Base-by-base conservation (phyloP, 1,284 basidiomycete species). In the Ganoderma lucidum region DNA sequence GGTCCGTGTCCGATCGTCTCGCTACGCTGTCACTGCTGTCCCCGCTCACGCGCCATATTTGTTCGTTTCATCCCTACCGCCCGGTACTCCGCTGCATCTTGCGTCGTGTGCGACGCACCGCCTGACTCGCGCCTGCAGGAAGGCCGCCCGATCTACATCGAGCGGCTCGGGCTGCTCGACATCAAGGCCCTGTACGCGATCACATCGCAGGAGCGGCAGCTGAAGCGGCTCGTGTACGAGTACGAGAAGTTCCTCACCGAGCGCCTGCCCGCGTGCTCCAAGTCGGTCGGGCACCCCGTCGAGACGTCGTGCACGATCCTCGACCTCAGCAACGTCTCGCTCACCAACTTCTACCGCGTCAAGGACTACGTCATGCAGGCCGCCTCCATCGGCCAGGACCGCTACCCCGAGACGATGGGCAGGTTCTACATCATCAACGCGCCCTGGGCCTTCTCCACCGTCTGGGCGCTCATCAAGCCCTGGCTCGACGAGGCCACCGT, bases 231-330 rank as follows among this genome's bases (percentile, higher is more conserved):
- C 77, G 94, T 99, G 44, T 87, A 87, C 79, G 97, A 98, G 82
- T 99, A 99, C 87, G 97, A 99, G 82, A 93, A 92, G 78, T 97
- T 94, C 85, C 84, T 96, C 74, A 82, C 81, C 42, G 85, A 91
- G 66, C 93, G 96, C 56, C 87, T 98, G 44, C 95, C 96, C 48
- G 95, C 96, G 5, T 97, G 95, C 83, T 86, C 92, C 64, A 82
- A 83, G 48, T 85, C 88, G 8, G 81, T 85, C 65, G 96, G 96
- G 2, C 91, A 97, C 81, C 91, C 95, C 68, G 92, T 99, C 80
- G 97, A 99, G 84, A 99, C 97, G n/a, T 95, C 91, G 68, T 99
- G 97, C 89, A 99, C 97, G 69, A 97, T 99, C 85, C 90, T 99
- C 83, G 97, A 99, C 81, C 89, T 99, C 71, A 82, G 91, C 70